Base-by-base conservation (phyloP, 1,139 yeast species). In the Scheffersomyces cryptocercus region DNA sequence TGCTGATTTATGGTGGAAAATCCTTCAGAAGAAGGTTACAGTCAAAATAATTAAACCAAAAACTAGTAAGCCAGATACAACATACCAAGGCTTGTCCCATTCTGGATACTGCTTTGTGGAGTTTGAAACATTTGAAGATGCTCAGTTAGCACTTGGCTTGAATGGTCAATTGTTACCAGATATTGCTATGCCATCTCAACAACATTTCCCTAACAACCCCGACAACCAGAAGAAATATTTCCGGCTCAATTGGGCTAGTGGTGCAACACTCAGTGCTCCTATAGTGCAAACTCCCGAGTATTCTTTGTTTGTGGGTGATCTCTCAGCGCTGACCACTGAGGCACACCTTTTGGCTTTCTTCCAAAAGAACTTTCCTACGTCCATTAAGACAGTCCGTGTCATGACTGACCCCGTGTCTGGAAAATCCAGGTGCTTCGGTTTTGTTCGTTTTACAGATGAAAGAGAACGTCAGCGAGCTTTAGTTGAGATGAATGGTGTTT, bases 321-420 rank as follows among this genome's bases (percentile, higher is more conserved):
- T 85, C 50, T 81, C 88, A 2, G 88, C 88, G 14, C 79, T 81
- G 16, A 84, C 88, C 15, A 84, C 86, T 4, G 91, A 85, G 55
- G 84, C 85, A 14, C 84, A 82, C 54, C 63, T 85, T 46, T 68
- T 83, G 42, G 85, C 86, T 37, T 75, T 85, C 41, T 85, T 85
- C 61, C 86, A 82, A 53, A 73, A 79, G 34, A 73, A 75, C 48
- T 85, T 80, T 61, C 77, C 79, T 3, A 73, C 78, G 29, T 80
- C 88, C 4, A 82, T 85, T 40, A 75, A 79, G 45, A 81, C 86
- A 28, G 90, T 82, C 5, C 72, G 88, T 48, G 85, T 85, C 16
- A 84, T 85, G 83, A 78, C 86, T n/a, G 91, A 85, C 59, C 88
- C 85, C 32, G 67, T 77, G 11, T 80, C 88, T 5, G 89, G 90